phyloP scores from a whole-genome alignment of 352 stramenopile species.

The Hyphochytrium catenoides region DNA sequence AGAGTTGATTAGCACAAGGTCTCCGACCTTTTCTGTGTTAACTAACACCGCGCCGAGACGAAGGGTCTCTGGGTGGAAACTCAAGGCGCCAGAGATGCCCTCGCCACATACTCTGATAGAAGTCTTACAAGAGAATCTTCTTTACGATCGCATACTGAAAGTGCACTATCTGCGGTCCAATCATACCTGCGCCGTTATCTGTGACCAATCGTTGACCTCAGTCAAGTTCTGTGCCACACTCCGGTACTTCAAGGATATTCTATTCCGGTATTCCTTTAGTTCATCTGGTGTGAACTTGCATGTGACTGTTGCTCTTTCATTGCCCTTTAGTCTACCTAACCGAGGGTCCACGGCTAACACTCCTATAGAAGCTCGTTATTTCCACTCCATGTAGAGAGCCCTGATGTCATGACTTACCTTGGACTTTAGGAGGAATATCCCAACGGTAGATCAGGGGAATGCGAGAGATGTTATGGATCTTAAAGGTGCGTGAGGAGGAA shows the following conservation, averaged over 20 bases:
- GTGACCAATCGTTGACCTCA: slow-evolving; percentile 6
- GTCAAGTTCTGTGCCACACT: slow-evolving; percentile 6
- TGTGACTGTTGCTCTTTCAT: slow-evolving; percentile 30
- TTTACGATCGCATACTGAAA: no score
- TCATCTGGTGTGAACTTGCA: slow-evolving; percentile 51
- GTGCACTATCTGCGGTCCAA: no score
- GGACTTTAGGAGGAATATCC: slow-evolving; percentile 26
- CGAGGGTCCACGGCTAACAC: slow-evolving; percentile 32
- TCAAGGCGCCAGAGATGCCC: slow-evolving; percentile 35
- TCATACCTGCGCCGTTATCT: no score
- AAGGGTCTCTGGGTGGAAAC: slow-evolving; percentile 34
- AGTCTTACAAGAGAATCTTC: no score
- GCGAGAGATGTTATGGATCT: slow-evolving; percentile 43
- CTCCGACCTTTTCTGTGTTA: slow-evolving; percentile 34
- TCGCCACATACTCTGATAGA: slow-evolving; percentile 33
- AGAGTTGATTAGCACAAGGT: slow-evolving; percentile 37
- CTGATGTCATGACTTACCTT: no score
- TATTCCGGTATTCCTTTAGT: slow-evolving; percentile 35
- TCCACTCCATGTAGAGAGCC: no score
- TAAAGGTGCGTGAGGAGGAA: slow-evolving; percentile 19
- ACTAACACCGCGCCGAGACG: slow-evolving; percentile 59
- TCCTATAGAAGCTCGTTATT: no score
- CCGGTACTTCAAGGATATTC: slow-evolving; percentile 20
- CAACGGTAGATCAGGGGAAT: slow-evolving; percentile 61
- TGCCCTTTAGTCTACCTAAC: slow-evolving; percentile 50